Conservation (phyloP, 345 rosid species). For the Acer yangbiense region DNA sequence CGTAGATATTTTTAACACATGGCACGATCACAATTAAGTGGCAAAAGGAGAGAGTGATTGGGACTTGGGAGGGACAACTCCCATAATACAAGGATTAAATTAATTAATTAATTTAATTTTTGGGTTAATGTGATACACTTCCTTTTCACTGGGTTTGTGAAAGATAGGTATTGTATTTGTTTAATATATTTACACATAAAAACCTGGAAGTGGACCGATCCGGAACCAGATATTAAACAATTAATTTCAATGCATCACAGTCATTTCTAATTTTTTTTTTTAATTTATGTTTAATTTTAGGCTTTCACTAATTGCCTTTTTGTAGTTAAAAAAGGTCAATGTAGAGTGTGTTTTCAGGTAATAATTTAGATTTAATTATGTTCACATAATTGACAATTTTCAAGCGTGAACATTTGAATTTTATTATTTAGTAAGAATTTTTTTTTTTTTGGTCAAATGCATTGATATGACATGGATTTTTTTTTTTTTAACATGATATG, state of each 20-base stretch:
- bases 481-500: too few species aligned
- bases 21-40: neutral
- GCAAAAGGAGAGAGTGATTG: conserved; percentile 8
- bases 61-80: conserved; percentile 29
- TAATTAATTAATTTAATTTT: neutral
- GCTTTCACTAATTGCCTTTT: too few species aligned
- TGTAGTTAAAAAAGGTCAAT: too few species aligned
- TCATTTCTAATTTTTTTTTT: neutral
- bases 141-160: conserved; percentile 21
- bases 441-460: too few species aligned
- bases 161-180: neutral
- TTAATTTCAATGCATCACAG: neutral
- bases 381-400: too few species aligned
- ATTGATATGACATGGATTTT: too few species aligned
- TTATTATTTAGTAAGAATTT: too few species aligned
- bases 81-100: conserved; percentile 39
- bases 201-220: neutral
- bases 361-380: too few species aligned
- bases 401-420: too few species aligned
- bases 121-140: conserved; percentile 24
- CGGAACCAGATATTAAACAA: neutral
- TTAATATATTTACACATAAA: neutral
- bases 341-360: too few species aligned
- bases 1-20: neutral
- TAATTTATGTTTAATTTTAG: too few species aligned